Evolutionary conservation across 306 rosid genomes (phyloP).

Genomic region (Carpinus fangiana): DNA sequence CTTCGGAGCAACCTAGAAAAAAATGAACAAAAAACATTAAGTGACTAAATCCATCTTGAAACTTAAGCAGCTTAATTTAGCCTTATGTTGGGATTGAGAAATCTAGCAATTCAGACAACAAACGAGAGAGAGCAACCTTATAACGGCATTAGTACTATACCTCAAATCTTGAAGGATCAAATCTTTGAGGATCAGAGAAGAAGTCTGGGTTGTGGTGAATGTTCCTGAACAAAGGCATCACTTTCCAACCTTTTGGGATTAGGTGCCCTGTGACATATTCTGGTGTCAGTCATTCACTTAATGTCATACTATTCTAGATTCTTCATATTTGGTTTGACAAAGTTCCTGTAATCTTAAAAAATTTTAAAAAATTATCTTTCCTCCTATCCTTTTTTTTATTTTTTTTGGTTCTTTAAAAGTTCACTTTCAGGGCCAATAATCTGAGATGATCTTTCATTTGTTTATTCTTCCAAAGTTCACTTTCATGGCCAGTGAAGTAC

Average conservation of each 20-base stretch:
- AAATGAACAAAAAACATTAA: slow-evolving; percentile 3
- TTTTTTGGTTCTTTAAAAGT: background rate
- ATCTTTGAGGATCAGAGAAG: slow-evolving; percentile 71
- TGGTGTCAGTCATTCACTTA: background rate
- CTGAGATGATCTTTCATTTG: too few relatives aligned
- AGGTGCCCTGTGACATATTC: slow-evolving; percentile 63
- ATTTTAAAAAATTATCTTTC: background rate
- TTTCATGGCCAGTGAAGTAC: background rate
- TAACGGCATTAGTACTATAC: too few relatives aligned
- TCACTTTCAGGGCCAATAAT: background rate
- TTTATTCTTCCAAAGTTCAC: too few relatives aligned
- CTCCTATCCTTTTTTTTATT: too few relatives aligned
- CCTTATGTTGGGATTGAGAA: background rate
- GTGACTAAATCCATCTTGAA: background rate
- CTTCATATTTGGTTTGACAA: too few relatives aligned
- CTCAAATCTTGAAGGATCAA: slow-evolving; percentile 85
- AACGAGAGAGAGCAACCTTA: too few relatives aligned
- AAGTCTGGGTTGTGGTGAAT: slow-evolving; percentile 84
- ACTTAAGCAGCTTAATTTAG: slow-evolving; percentile 10
- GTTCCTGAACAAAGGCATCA: slow-evolving; percentile 90
- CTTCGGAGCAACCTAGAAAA: slow-evolving; percentile 67
- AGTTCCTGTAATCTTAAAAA: too few relatives aligned
- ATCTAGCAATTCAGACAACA: too few relatives aligned
- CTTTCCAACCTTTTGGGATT: slow-evolving; percentile 97
- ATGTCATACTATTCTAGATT: background rate